Evolutionary conservation across 139 green algal species (phyloP).

Genomic region (Pseudopediastrum boryanum): DNA sequence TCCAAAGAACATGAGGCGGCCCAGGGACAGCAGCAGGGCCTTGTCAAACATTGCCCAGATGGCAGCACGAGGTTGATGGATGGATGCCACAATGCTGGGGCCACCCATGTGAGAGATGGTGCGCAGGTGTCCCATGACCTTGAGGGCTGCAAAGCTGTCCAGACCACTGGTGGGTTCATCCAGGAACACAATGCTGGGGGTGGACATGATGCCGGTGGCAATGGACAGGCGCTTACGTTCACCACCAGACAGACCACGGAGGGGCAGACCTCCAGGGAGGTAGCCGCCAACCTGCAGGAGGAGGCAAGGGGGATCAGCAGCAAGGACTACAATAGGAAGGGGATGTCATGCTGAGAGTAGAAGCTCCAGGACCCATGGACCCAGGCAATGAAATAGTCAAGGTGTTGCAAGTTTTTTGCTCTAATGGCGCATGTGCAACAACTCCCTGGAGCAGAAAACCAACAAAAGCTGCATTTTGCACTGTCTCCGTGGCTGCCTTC

Average conservation of each 20-base stretch:
- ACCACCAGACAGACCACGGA: constrained; percentile 62
- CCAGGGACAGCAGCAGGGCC: constrained; percentile 77
- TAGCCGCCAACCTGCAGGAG: constrained; percentile 53
- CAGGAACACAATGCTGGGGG: constrained; percentile 62
- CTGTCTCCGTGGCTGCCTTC: no score
- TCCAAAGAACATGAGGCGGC: constrained; percentile 57
- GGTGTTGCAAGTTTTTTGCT: no score
- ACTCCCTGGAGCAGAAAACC: no score
- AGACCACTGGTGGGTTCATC: constrained; percentile 88
- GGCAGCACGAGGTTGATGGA: constrained; percentile 87
- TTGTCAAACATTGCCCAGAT: constrained; percentile 94
- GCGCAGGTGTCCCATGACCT: constrained; percentile 45
- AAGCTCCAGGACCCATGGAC: no score
- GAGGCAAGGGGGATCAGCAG: no score
- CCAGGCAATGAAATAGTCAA: no score
- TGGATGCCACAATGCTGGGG: constrained; percentile 79
- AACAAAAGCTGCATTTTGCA: no score
- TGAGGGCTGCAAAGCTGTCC: constrained; percentile 76
- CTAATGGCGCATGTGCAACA: no score
- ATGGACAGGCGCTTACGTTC: constrained; percentile 62
- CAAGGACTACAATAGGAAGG: no score
- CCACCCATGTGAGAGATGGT: constrained; percentile 65
- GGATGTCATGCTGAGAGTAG: no score
- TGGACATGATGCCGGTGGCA: constrained; percentile 80
- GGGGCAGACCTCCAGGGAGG: constrained; percentile 58